A percentile compares a stretch with the other conserved stretches of the same genome.
These are phyloP conservation scores for Pseudogymnoascus sp. DNA, from an alignment of 2,329 filamentous ascomycete species.

Conservation along the genomic window DNA sequence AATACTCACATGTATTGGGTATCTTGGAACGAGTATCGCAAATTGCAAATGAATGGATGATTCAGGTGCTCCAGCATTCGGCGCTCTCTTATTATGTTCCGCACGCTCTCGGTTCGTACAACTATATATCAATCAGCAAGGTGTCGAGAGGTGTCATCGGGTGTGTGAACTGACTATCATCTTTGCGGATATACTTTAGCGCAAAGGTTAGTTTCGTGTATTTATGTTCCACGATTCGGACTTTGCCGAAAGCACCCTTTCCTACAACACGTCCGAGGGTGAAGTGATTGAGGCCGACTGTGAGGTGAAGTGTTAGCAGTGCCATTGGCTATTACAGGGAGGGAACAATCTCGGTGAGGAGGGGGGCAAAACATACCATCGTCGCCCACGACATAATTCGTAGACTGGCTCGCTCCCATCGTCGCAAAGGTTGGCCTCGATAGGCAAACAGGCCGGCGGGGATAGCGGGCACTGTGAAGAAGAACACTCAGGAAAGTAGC, in stretches of 20 bases:
- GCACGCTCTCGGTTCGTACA: conserved; percentile 92
- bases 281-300: conserved; percentile 97
- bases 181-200: conserved; percentile 96
- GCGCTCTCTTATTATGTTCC: conserved; percentile 94
- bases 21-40: conserved; percentile 98
- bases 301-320: conserved; percentile 13
- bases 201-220: conserved; percentile 91
- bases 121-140: conserved; percentile 45
- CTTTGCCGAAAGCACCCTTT: conserved; percentile 96
- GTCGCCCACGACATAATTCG: background rate
- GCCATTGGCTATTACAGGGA: background rate
- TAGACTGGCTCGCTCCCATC: background rate
- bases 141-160: conserved; percentile 9
- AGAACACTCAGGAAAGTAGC: background rate
- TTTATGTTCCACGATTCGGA: conserved; percentile 95
- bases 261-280: conserved; percentile 90
- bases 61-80: conserved; percentile 98
- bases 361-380: background rate
- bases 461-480: background rate
- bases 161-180: conserved; percentile 64
- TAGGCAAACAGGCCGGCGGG: background rate
- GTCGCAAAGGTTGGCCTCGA: background rate
- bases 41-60: conserved; percentile 94
- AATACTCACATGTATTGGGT: conserved; percentile 86
- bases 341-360: background rate